Base-by-base conservation (phyloP, 345 rosid species). In the Euphorbia pulcherrima region DNA sequence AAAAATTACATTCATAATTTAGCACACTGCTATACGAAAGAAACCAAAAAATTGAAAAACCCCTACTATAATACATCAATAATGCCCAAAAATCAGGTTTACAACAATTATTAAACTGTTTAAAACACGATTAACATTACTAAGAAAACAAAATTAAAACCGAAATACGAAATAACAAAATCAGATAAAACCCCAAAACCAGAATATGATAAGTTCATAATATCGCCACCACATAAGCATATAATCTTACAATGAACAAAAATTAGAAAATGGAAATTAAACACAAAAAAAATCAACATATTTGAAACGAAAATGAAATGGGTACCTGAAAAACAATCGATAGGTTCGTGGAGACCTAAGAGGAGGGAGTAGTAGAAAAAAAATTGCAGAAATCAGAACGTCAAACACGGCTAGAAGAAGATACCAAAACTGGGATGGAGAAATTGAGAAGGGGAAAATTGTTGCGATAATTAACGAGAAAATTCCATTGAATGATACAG, bases 1-100 rank as follows among this genome's bases (percentile, higher is more conserved):
- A 73, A 71, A 24, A 41, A 33, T 65, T 46, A 6, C 54, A 40
- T 30, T 40, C 27, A 46, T 26, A 24, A 41, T 54, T 39, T 41
- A 37, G 55, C 24, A 18, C 53, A 28, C 2, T 23, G 8, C 55
- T n/a, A 6, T 8, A 1, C 2, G 50, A 10, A 44, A 44, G 18
- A 44, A 12, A 7, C 1, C n/a, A 33, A n/a, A 6, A 61, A 50
- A 24, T 1, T 8, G 24, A 62, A 50, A 16, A 6, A n/a, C n/a
- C 16, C 44, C 29, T 58, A 60, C 12, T 21, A 17, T 8, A 50
- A 6, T 1, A n/a, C 14, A 55, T 33, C 21, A 67, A 23, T 28
- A 40, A 68, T 60, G 26, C 20, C 64, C 39, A 51, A 24, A 68
- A 47, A 62, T 39, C 12, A 28, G 41, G 47, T 29, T 5, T 17